Base-by-base conservation (phyloP, 306 rosid genomes). In the Dalbergia oliveri region DNA sequence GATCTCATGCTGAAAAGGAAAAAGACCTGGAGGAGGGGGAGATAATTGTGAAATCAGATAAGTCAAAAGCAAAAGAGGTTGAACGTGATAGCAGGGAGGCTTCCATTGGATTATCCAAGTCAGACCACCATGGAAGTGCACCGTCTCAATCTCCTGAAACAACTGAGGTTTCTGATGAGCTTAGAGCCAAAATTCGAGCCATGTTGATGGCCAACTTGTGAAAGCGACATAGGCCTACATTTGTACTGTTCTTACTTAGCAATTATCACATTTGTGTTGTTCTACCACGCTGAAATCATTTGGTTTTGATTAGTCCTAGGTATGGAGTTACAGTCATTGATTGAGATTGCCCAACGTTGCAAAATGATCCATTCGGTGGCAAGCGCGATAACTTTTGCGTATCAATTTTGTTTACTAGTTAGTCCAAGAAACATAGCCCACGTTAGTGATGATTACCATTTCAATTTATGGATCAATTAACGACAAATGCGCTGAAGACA, bases 151-250 rank as follows among this genome's bases (percentile, higher is more conserved):
- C 93, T 19, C 82, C 88, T 4, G 90, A 82, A 78, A 45, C 88
- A 49, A 77, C 88, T 3, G 84, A 84, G 85, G 88, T 91, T 50
- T 81, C 97, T 15, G 93, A 93, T 78, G 97, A 91, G 58, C 93
- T 93, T 66, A 87, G 94, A 82, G 97, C 98, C 79, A 94, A 94
- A 90, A 91, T 94, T 41, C 88, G 92, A 47, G 98, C 94, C 68
- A 94, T 94, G 97, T 85, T 93, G 85, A 87, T 88, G 86, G 89
- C 90, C 59, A 93, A 89, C 66, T 75, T 90, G 90, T 93, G 79
- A 70, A 54, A 11, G 58, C 49, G 11, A 4, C 45, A 11, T 23
- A 10, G 62, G 26, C 13, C 49, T 33, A 45, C 19, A 56, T 23
- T 26, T 56, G 51, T 45, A 13, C 60, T 82, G 19, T 26, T 77